phyloP scores from a whole-genome alignment of 2,329 filamentous ascomycete genomes.

The Berkeleyomyces basicola region DNA sequence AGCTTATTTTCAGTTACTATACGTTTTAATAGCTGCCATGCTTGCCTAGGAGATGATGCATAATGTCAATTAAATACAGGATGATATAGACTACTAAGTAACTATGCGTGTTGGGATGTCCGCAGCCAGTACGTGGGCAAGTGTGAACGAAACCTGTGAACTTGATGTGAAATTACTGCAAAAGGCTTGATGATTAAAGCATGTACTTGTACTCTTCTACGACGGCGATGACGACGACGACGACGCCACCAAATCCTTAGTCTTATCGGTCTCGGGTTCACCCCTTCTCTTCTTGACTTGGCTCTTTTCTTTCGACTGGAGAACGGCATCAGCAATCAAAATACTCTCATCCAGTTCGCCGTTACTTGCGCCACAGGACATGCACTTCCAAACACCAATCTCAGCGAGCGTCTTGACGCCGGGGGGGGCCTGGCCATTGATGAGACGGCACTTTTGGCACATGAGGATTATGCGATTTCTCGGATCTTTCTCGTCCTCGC shows the following conservation, averaged over 20 bases:
- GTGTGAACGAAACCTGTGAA: too few relatives aligned
- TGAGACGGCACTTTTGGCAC: slow-evolving; percentile 64
- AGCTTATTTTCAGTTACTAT: too few relatives aligned
- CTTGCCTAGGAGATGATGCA: background rate
- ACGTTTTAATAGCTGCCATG: background rate
- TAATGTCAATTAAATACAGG: background rate
- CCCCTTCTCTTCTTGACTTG: background rate
- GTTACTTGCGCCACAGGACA: slow-evolving; percentile 67
- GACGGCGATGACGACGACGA: background rate
- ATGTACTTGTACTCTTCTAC: background rate
- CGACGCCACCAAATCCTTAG: too few relatives aligned
- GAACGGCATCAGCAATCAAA: slow-evolving; percentile 52
- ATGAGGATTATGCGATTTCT: slow-evolving; percentile 85
- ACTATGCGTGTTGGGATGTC: too few relatives aligned
- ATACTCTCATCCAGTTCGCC: slow-evolving; percentile 63
- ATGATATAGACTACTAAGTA: too few relatives aligned
- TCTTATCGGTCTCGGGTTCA: background rate
- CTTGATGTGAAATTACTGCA: too few relatives aligned
- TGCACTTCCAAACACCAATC: slow-evolving; percentile 75
- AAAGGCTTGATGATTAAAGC: too few relatives aligned
- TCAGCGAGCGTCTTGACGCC: slow-evolving; percentile 64
- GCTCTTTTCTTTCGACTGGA: slow-evolving; percentile 19
- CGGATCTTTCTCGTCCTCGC: slow-evolving; percentile 83
- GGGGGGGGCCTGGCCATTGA: slow-evolving; percentile 91
- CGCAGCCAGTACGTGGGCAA: too few relatives aligned